A percentile compares a stretch with the other conserved stretches of the same genome.
These are phyloP conservation scores for Echria macrotheca DNA, from an alignment of 495 filamentous ascomycete genomes.

Conservation along the genomic window DNA sequence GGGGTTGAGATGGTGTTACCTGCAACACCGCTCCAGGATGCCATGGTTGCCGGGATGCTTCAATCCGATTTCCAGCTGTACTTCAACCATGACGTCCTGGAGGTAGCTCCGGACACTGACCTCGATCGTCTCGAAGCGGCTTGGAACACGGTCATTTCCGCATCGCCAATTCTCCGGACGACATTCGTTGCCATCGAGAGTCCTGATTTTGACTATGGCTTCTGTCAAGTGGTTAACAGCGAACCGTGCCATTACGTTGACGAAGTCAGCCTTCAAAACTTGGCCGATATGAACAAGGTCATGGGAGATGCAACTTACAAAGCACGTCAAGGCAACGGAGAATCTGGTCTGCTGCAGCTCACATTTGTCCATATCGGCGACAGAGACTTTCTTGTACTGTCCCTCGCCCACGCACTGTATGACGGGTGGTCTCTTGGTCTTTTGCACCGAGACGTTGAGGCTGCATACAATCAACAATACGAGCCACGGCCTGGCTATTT, in stretches of 20 bases:
- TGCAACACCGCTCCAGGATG: constrained; percentile 72
- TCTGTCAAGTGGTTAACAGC: constrained; percentile 58
- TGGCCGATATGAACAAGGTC: constrained; percentile 22
- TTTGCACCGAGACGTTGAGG: constrained; percentile 59
- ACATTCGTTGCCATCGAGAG: constrained; percentile 60
- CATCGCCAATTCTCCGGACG: constrained; percentile 68
- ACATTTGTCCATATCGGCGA: constrained; percentile 28
- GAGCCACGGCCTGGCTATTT: constrained; percentile 40
- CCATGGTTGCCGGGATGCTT: constrained; percentile 72
- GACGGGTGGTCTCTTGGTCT: constrained; percentile 69
- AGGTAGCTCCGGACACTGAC: constrained; percentile 47
- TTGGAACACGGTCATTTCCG: constrained; percentile 51
- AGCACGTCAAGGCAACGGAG: constrained; percentile 21
- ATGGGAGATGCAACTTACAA: constrained; percentile 25
- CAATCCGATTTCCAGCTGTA: constrained; percentile 61
- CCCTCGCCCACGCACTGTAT: constrained; percentile 73
- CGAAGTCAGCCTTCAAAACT: constrained; percentile 14
- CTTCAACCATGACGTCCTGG: constrained; percentile 71
- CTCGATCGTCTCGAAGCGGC: constrained; percentile 49
- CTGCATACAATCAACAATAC: constrained; percentile 46
- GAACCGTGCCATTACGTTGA: constrained; percentile 12
- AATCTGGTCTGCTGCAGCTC: constrained; percentile 38
- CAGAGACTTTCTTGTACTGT: constrained; percentile 53
- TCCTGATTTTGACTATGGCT: constrained; percentile 48
- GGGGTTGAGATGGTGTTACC: constrained; percentile 52